Evolutionary conservation across 345 rosid genomes (phyloP).

Genomic region (Euphorbia peplus): DNA sequence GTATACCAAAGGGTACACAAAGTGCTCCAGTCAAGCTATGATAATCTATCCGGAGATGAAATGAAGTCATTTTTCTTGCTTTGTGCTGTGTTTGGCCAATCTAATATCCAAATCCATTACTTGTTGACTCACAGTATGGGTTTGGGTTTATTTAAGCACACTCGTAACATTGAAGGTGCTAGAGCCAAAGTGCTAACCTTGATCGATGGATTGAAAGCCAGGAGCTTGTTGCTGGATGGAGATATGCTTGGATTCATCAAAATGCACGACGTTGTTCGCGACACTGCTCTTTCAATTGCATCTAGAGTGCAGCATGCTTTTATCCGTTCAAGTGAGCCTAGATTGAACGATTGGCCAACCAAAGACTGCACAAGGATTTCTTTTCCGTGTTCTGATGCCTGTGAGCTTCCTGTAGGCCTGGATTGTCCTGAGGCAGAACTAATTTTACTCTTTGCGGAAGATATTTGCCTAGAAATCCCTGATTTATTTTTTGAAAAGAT

Average conservation of each 20-base stretch:
- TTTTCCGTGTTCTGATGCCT: not conserved
- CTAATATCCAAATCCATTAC: not conserved
- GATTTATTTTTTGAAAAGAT: not conserved
- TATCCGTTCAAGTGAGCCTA: not conserved
- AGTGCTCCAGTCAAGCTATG: slow-evolving; percentile 24
- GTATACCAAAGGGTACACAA: not conserved
- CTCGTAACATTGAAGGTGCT: not conserved
- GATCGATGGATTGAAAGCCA: not conserved
- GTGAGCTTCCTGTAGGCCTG: slow-evolving; percentile 1
- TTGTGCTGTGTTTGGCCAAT: not conserved
- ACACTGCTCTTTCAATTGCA: not conserved
- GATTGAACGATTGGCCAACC: not conserved
- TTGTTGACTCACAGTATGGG: not conserved
- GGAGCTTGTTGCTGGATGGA: not conserved
- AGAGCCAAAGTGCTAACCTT: not conserved
- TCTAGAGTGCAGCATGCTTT: not conserved
- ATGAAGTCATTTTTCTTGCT: slow-evolving; percentile 23
- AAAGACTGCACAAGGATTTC: not conserved
- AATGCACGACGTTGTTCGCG: not conserved
- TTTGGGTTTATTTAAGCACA: not conserved
- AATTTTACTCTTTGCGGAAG: not conserved
- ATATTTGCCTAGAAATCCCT: not conserved
- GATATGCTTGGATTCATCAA: not conserved
- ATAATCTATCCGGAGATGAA: slow-evolving; percentile 22
- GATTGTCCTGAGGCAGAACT: not conserved